phyloP scores from a whole-genome alignment of 805 yeast genomes.

The Lipomyces anomalus region DNA sequence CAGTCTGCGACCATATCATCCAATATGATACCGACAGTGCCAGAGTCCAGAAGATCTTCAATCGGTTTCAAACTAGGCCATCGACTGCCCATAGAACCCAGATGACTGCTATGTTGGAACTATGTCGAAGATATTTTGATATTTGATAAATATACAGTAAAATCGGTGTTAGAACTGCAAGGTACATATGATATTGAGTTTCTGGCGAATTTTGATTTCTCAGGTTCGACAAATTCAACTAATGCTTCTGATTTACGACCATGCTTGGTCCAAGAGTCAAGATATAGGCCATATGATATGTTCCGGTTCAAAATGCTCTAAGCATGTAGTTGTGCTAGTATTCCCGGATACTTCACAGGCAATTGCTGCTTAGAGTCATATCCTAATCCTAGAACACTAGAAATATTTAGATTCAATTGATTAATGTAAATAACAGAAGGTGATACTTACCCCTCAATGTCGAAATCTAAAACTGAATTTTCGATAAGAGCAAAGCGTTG shows the following conservation, averaged over 20 bases:
- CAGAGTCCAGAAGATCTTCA: conserved; percentile 17
- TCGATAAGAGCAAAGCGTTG: conserved; percentile 16
- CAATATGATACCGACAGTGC: conserved; percentile 14
- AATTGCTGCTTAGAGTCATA: conserved; percentile 13
- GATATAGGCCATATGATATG: conserved; percentile 12
- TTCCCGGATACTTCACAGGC: conserved; percentile 10
- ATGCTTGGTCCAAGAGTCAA: conserved; percentile 8
- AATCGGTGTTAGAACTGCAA: conserved; percentile 10
- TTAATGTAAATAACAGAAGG: background rate
- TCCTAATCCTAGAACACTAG: conserved; percentile 19
- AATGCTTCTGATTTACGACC: background rate
- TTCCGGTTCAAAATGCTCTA: background rate
- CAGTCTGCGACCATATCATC: conserved; percentile 15
- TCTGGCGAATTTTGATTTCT: background rate
- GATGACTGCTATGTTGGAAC: background rate
- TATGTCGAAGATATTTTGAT: background rate
- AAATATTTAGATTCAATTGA: background rate
- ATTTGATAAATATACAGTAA: conserved; percentile 2
- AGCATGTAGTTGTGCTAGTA: background rate
- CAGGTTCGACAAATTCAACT: background rate
- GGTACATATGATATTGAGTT: conserved; percentile 12
- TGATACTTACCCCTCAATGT: conserved; percentile 7
- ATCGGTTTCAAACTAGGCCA: background rate
- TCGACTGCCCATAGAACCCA: background rate
- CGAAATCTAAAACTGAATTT: conserved; percentile 18